A percentile compares a stretch with the other conserved stretches of the same genome.
Evolutionary conservation across 2,329 filamentous ascomycete species (phyloP).

Genomic region (Capronia coronata): DNA sequence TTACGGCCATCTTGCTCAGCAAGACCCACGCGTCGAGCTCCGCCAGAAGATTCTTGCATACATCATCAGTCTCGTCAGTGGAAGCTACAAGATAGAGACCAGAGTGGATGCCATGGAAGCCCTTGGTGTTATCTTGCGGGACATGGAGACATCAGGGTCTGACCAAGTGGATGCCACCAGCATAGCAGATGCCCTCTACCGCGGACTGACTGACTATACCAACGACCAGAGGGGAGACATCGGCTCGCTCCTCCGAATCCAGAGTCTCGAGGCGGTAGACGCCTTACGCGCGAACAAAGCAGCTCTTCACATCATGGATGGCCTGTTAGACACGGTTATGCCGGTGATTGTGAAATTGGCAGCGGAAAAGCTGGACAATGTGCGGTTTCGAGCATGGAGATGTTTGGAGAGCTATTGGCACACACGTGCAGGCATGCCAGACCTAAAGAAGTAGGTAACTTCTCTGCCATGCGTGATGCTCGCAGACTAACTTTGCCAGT

Average conservation of each 20-base stretch:
- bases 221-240: conserved; percentile 84
- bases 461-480: not conserved
- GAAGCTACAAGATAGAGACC: conserved; percentile 24
- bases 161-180: not conserved
- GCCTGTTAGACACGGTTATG: conserved; percentile 12
- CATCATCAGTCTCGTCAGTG: conserved; percentile 18
- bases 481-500: conserved; percentile 1
- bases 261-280: conserved; percentile 64
- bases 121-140: conserved; percentile 8
- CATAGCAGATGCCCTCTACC: conserved; percentile 30
- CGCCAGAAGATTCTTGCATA: conserved; percentile 11
- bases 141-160: not conserved
- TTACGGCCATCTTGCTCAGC: conserved; percentile 29
- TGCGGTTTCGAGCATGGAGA: conserved; percentile 54
- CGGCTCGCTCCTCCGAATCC: conserved; percentile 75
- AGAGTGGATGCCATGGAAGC: conserved; percentile 26
- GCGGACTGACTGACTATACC: conserved; percentile 74
- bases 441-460: conserved; percentile 2
- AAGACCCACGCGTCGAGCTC: not conserved
- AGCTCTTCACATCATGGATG: not conserved
- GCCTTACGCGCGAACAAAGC: conserved; percentile 30
- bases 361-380: conserved; percentile 83
- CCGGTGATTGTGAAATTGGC: conserved; percentile 60
- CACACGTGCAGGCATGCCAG: not conserved
- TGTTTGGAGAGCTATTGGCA: conserved; percentile 39